These are phyloP conservation scores for Scutellaria galericulata DNA, from an alignment of 257 asterid genomes.

Conservation along the genomic window DNA sequence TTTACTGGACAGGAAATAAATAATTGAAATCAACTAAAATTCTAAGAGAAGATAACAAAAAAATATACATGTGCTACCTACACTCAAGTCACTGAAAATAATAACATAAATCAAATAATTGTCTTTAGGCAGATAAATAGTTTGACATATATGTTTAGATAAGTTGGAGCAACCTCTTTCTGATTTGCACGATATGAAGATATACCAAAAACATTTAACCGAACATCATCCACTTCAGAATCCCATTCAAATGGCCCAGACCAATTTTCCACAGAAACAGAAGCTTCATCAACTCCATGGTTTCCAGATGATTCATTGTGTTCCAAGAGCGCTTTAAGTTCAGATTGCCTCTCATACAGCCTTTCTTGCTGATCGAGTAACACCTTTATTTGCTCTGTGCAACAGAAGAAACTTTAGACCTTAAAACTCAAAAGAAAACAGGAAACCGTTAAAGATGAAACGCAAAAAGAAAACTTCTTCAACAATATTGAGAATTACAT, in stretches of 20 bases:
- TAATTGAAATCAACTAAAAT: constrained; percentile 1
- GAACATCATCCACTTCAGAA: constrained; percentile 73
- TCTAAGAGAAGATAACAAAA: neutral
- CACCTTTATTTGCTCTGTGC: constrained; percentile 70
- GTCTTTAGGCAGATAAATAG: neutral
- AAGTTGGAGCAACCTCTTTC: constrained; percentile 63
- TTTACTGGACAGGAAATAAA: constrained; percentile 4
- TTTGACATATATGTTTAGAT: neutral
- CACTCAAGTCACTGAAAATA: constrained; percentile 11
- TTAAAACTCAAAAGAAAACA: no score
- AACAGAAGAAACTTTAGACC: constrained; percentile 21
- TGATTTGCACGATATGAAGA: constrained; percentile 90
- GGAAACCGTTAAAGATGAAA: neutral
- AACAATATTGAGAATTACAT: constrained; percentile 3
- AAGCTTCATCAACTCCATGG: constrained; percentile 52
- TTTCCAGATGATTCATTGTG: constrained; percentile 58
- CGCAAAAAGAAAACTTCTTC: neutral
- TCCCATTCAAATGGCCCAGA: constrained; percentile 87
- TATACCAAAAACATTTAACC: constrained; percentile 89
- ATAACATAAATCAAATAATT: neutral
- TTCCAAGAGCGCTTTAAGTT: constrained; percentile 76
- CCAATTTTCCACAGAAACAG: constrained; percentile 76
- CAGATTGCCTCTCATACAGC: constrained; percentile 71
- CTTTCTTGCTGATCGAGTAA: constrained; percentile 83
- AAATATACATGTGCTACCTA: neutral